Conservation (phyloP, 805 yeast genomes). For the Starmerella stellata region DNA sequence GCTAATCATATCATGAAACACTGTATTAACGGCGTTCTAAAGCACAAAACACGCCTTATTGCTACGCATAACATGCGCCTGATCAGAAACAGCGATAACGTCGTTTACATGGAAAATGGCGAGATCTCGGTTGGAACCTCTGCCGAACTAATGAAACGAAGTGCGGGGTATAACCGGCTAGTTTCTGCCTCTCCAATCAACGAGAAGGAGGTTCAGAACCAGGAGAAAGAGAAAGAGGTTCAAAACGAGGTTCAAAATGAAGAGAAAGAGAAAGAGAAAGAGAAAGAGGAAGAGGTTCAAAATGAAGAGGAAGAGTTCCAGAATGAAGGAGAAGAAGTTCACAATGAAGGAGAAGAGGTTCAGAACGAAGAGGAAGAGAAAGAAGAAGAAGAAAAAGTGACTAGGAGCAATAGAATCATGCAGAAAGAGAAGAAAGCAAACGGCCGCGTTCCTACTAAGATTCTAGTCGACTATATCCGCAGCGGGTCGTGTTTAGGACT, state of each 20-base stretch:
- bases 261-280: not conserved
- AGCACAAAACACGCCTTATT: conserved; percentile 45
- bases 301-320: not conserved
- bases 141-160: conserved; percentile 29
- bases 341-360: not conserved
- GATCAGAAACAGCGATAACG: conserved; percentile 48
- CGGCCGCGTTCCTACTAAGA: conserved; percentile 22
- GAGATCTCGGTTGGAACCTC: conserved; percentile 42
- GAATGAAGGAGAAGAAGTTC: not conserved
- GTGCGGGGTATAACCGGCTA: conserved; percentile 5
- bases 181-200: not conserved
- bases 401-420: conserved; percentile 15
- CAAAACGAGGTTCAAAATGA: not conserved
- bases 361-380: no score
- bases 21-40: conserved; percentile 44
- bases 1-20: conserved; percentile 57
- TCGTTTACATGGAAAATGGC: conserved; percentile 47
- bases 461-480: conserved; percentile 40
- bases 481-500: conserved; percentile 22
- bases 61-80: conserved; percentile 74
- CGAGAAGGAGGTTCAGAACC: not conserved
- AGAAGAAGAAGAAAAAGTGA: not conserved
- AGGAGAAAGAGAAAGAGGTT: not conserved
- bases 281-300: not conserved
- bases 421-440: conserved; percentile 20